Conservation (phyloP, 371 early-diverging fungal genomes). For the Rhizopus stolonifer region DNA sequence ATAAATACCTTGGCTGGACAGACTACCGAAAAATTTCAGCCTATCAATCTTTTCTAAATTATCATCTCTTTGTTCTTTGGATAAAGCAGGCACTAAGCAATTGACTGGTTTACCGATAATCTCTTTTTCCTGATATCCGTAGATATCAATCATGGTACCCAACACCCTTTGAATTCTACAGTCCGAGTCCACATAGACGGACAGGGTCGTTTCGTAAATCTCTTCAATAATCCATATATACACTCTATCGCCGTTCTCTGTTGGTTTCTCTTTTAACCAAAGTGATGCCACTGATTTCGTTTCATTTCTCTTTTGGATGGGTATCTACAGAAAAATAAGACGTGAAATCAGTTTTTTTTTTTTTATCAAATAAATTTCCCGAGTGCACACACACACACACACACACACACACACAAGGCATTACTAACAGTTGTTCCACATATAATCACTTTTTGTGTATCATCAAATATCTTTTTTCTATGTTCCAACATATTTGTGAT, state of each 20-base stretch:
- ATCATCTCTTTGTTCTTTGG: slow-evolving; percentile 10
- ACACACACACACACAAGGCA: background rate
- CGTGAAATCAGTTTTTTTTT: background rate
- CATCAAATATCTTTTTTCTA: background rate
- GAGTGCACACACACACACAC: too few relatives aligned
- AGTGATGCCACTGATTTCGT: slow-evolving; percentile 52
- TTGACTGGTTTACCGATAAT: slow-evolving; percentile 43
- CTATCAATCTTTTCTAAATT: slow-evolving; percentile 52
- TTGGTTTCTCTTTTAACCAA: slow-evolving; percentile 56
- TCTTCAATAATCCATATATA: slow-evolving; percentile 67
- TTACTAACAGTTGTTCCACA: slow-evolving; percentile 56
- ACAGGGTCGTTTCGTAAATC: slow-evolving; percentile 51
- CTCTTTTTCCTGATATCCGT: slow-evolving; percentile 43
- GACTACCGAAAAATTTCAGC: slow-evolving; percentile 62
- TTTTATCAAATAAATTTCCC: background rate
- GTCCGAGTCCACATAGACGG: slow-evolving; percentile 25
- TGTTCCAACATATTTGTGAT: slow-evolving; percentile 7
- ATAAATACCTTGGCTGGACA: slow-evolving; percentile 54
- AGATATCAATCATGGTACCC: slow-evolving; percentile 47
- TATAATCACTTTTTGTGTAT: slow-evolving; percentile 32
- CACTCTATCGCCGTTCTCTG: slow-evolving; percentile 34
- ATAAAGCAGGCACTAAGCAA: slow-evolving; percentile 42
- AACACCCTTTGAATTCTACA: slow-evolving; percentile 36
- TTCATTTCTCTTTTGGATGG: slow-evolving; percentile 46
- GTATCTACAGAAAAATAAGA: too few relatives aligned